Evolutionary conservation across 345 rosid species (phyloP).

Genomic region (Nasturtium officinale): DNA sequence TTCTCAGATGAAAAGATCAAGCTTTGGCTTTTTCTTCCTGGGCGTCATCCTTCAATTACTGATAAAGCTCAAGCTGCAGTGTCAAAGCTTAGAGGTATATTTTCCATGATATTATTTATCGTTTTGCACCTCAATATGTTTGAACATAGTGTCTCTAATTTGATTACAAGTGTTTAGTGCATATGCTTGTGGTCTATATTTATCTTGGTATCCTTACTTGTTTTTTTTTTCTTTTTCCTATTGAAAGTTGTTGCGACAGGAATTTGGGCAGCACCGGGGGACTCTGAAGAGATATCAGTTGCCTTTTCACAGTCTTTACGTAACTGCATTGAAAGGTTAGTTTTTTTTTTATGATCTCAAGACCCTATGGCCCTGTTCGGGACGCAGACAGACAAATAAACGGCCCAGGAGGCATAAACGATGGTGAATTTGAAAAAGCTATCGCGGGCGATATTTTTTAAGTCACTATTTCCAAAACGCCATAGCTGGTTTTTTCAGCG

Average conservation of each 20-base stretch:
- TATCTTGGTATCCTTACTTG: slow-evolving; percentile 21
- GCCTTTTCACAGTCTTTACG: slow-evolving; percentile 92
- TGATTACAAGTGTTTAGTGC: slow-evolving; percentile 7
- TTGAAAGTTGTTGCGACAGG: slow-evolving; percentile 88
- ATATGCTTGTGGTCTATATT: slow-evolving; percentile 13
- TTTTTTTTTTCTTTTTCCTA: slow-evolving; percentile 20
- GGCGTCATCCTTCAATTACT: slow-evolving; percentile 64
- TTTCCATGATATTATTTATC: background rate
- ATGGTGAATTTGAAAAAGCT: background rate
- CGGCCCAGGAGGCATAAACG: background rate
- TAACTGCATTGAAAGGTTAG: slow-evolving; percentile 87
- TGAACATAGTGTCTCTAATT: background rate
- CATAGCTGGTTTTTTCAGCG: background rate
- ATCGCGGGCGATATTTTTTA: background rate
- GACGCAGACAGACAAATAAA: background rate
- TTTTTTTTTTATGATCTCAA: slow-evolving; percentile 34
- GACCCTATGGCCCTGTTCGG: background rate
- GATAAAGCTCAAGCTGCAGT: slow-evolving; percentile 84
- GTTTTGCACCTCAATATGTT: background rate
- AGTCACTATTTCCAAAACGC: background rate
- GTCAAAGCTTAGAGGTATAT: slow-evolving; percentile 78
- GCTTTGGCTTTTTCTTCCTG: slow-evolving; percentile 99
- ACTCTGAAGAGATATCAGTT: slow-evolving; percentile 91
- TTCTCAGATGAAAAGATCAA: slow-evolving; percentile 89
- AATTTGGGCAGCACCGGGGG: slow-evolving; percentile 97